phyloP scores from a whole-genome alignment of 2,329 filamentous ascomycete species.

The Xylariaceae sp. region DNA sequence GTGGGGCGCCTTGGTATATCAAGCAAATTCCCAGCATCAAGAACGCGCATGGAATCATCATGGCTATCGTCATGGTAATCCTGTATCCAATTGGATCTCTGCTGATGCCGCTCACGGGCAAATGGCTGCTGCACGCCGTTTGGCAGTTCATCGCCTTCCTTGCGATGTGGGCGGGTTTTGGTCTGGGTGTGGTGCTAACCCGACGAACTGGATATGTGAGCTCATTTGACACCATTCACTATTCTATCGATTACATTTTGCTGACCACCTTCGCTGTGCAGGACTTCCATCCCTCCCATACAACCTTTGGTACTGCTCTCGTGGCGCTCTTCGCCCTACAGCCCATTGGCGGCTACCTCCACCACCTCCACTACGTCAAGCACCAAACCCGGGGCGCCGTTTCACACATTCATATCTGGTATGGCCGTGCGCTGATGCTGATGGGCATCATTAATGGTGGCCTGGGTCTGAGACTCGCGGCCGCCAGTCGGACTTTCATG shows the following conservation, averaged over 20 bases:
- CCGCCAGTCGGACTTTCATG: constrained; percentile 35
- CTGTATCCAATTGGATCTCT: constrained; percentile 58
- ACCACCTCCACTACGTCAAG: constrained; percentile 51
- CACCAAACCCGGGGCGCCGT: constrained; percentile 43
- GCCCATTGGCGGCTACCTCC: constrained; percentile 52
- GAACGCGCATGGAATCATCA: constrained; percentile 50
- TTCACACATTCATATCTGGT: constrained; percentile 59
- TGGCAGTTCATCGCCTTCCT: constrained; percentile 52
- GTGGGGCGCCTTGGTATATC: constrained; percentile 1
- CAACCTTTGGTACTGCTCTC: constrained; percentile 52
- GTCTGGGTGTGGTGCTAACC: constrained; percentile 48
- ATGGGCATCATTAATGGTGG: constrained; percentile 62
- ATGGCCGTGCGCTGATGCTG: constrained; percentile 52
- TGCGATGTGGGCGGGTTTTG: constrained; percentile 54
- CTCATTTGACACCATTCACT: too few relatives aligned
- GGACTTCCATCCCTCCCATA: constrained; percentile 51
- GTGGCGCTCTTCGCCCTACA: constrained; percentile 52
- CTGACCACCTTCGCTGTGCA: constrained; percentile 21
- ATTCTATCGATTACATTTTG: too few relatives aligned
- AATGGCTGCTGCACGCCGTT: constrained; percentile 52
- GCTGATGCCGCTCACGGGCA: constrained; percentile 55
- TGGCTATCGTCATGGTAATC: constrained; percentile 55
- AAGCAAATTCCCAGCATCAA: constrained; percentile 11
- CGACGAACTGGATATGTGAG: constrained; percentile 23
- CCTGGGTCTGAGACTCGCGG: constrained; percentile 50